Evolutionary conservation across 305 asterid genomes (phyloP).

Genomic region (Fraxinus baroniana): DNA sequence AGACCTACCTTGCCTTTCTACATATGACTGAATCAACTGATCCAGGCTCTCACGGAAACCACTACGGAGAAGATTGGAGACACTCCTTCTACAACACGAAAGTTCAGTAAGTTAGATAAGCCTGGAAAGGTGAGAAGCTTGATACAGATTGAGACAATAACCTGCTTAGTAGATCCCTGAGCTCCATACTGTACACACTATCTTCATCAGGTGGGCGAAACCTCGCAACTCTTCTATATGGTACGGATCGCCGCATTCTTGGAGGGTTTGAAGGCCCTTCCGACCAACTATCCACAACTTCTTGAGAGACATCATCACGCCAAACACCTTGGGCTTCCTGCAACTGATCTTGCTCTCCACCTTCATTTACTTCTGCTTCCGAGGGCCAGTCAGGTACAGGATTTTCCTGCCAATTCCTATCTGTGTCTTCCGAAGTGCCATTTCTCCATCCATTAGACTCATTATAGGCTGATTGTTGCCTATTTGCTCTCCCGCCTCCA

Average conservation of each 20-base stretch:
- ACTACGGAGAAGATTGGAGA: conserved; percentile 90
- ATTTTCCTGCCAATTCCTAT: conserved; percentile 46
- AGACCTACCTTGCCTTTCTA: conserved; percentile 68
- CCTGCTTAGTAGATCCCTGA: conserved; percentile 96
- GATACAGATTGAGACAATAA: conserved; percentile 22
- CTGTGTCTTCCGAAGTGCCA: conserved; percentile 39
- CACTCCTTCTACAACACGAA: conserved; percentile 73
- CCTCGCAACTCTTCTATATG: conserved; percentile 56
- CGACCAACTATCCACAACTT: conserved; percentile 72
- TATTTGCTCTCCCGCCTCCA: conserved; percentile 41
- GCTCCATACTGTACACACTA: conserved; percentile 87
- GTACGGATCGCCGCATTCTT: conserved; percentile 49
- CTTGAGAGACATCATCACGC: conserved; percentile 63
- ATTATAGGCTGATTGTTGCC: conserved; percentile 31
- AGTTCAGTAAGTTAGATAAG: conserved; percentile 19
- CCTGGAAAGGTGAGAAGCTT: not conserved
- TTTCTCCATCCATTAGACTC: conserved; percentile 46
- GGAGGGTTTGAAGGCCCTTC: conserved; percentile 60
- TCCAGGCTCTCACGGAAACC: conserved; percentile 92
- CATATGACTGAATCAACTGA: conserved; percentile 84
- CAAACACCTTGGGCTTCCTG: conserved; percentile 56
- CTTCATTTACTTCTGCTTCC: conserved; percentile 44
- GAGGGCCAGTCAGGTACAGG: conserved; percentile 47
- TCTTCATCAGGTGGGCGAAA: conserved; percentile 90
- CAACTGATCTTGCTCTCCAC: conserved; percentile 40